Base-by-base conservation (phyloP, 2,329 filamentous ascomycete species). In the Hypomyces perniciosus region DNA sequence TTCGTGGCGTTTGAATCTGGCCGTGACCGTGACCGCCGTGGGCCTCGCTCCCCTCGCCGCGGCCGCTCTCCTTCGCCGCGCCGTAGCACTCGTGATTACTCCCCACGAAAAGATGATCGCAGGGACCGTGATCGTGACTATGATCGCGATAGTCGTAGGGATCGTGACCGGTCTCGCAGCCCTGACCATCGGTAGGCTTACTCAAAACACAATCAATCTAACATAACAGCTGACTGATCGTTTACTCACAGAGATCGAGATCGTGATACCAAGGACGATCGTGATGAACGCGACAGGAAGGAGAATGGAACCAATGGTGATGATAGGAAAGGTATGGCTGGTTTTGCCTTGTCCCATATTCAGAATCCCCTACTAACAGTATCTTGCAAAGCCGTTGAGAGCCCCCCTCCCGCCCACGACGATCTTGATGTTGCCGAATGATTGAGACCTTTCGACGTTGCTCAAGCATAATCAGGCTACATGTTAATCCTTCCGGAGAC, bases 1-100 rank as follows among this genome's bases (percentile, higher is more conserved):
- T 48, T 97, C 91, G 30, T 99, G 93, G 93, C 88, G 93, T 56
- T 99, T 68, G 93, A 96, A 71, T 90, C 90, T 60, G 92, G 91
- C 54, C 84, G 87, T 64, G 87, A 90, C 63, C 86, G 84, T 58
- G 83, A 86, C 54, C 80, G 83, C 53, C 77, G 75, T 55, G 62
- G 63, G 57, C 51, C 51, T 28, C 57, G 81, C 48, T 82, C 83
- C 60, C 82, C 82, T 57, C 83, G 83, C 54, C 79, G 82, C 56
- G 78, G 86, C 60, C 86, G 89, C 54, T 87, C 88, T 55, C 87
- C 87, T 51, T 88, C 85, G 57, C 89, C 90, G 56, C 85, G 90
- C 57, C 85, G 87, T 61, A 80, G 83, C 66, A 81, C 80, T 50
- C 83, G 87, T 57, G 88, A 93, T 60, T 90, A 88, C 68, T 95